phyloP scores from a whole-genome alignment of 352 stramenopile genomes.

The Globisporangium irregulare region DNA sequence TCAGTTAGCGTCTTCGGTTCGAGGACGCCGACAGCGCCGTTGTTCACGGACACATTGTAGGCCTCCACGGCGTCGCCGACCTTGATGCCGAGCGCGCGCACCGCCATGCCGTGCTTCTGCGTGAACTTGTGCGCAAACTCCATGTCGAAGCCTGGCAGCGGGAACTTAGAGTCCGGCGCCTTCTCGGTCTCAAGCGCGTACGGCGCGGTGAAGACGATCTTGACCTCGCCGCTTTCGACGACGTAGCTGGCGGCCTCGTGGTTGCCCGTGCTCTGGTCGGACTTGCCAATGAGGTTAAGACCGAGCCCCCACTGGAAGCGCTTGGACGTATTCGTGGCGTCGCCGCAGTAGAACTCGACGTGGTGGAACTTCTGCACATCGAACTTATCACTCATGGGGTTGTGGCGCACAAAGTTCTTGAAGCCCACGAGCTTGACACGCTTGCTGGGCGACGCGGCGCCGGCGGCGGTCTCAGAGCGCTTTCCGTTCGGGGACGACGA shows the following conservation, averaged over 20 bases:
- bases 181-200: conserved; percentile 79
- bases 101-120: conserved; percentile 74
- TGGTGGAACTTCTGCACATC: conserved; percentile 81
- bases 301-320: conserved; percentile 86
- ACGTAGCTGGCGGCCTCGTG: conserved; percentile 85
- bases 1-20: conserved; percentile 60
- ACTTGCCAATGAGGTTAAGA: conserved; percentile 79
- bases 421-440: conserved; percentile 66
- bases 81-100: conserved; percentile 77
- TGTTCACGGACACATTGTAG: conserved; percentile 77
- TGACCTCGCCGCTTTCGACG: conserved; percentile 73
- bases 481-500: conserved; percentile 11
- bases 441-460: conserved; percentile 27
- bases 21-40: conserved; percentile 60
- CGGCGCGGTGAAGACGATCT: conserved; percentile 87
- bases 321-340: conserved; percentile 71
- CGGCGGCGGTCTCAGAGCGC: conserved; percentile 4
- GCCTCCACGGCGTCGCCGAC: conserved; percentile 73
- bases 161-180: conserved; percentile 35
- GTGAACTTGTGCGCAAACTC: conserved; percentile 77
- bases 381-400: conserved; percentile 75
- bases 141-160: conserved; percentile 65
- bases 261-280: conserved; percentile 87
- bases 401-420: conserved; percentile 76
- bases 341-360: conserved; percentile 81